Evolutionary conservation across 2,329 filamentous ascomycete species (phyloP).

Genomic region (Grosmannia clavigera): DNA sequence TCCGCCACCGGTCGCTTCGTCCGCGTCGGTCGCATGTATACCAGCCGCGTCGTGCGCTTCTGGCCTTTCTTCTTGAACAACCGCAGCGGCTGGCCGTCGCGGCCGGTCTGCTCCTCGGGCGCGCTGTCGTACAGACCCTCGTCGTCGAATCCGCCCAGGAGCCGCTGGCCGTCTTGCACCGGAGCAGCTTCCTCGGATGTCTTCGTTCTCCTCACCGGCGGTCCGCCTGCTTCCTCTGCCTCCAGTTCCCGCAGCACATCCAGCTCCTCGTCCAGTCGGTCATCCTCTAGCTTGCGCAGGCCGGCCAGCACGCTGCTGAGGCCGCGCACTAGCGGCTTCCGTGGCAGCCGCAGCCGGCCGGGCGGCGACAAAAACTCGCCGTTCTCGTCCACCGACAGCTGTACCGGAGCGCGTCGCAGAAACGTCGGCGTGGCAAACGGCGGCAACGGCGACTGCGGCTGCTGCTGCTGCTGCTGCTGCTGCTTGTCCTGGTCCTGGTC

Average conservation of each 20-base stretch:
- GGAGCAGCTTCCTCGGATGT: background rate
- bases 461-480: constrained; percentile 29
- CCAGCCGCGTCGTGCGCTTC: constrained; percentile 61
- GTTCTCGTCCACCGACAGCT: constrained; percentile 45
- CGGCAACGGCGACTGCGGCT: constrained; percentile 30
- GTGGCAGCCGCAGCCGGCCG: constrained; percentile 39
- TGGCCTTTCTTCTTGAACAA: constrained; percentile 74
- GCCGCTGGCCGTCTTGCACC: constrained; percentile 17
- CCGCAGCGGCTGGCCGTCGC: constrained; percentile 46
- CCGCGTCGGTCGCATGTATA: constrained; percentile 48
- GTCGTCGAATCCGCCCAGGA: constrained; percentile 52
- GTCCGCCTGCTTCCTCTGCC: constrained; percentile 20
- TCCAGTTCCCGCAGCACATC: constrained; percentile 65
- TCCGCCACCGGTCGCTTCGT: constrained; percentile 32
- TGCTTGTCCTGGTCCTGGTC: constrained; percentile 17
- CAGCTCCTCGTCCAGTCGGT: constrained; percentile 58
- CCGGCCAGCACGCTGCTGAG: constrained; percentile 63
- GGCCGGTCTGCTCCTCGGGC: constrained; percentile 31
- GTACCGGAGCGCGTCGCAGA: constrained; percentile 36
- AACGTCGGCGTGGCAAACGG: constrained; percentile 62
- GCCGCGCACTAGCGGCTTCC: constrained; percentile 52
- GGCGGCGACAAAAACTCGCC: constrained; percentile 31
- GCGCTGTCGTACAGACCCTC: constrained; percentile 45
- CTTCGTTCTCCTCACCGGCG: constrained; percentile 3
- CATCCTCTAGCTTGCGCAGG: constrained; percentile 57